Evolutionary conservation across 179 eudicot genomes (phyloP), one percentile per base, ranked within the genome.

Genomic region (Drosera spatulata): DNA sequence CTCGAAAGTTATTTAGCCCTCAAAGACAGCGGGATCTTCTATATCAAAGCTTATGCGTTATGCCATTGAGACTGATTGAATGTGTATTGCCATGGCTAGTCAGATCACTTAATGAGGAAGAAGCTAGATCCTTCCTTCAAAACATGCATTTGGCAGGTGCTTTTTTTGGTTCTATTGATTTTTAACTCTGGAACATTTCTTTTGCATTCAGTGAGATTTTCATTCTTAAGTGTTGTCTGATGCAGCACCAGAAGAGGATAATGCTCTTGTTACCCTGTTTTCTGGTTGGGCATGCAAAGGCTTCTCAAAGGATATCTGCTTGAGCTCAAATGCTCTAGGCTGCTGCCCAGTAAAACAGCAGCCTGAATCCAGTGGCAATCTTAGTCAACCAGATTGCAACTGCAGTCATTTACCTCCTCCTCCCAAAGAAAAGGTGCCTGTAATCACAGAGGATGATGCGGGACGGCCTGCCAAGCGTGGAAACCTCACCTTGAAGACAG

Each of bases 271-370:
- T 58, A 84, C 97, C 2, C 88, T 89, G 66, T 89, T 89, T 68
- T 77, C 97, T 68, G 97, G 97, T 48, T 89, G 97, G 97, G 95
- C 91, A 65, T 89, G 97, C 79, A 87, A 89, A 73, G 95, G 97
- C 62, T 75, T 75, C 66, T 64, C 80, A 39, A 70, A 55, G 38
- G 80, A 78, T 57, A 77, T 72, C 64, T 89, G 97, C 63, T 74
- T 89, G 71, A 79, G 86, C 58, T 75, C 91, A 13, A 67, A 69
- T 63, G 85, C 85, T 41, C 74, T 65, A 66, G 88, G 97, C 55
- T 71, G 79, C 68, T 89, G 97, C 63, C 81, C 93, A 56, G 85
- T 75, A 41, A 72, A 77, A 67, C 65, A 58, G 53, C 66, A 68
- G 38, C n/a, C 59, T 40, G 79, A 77, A 64, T 61, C 53, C 12